Evolutionary conservation across 192 early-diverging fungal species (phyloP).

Genomic region (Cetraspora pellucida): DNA sequence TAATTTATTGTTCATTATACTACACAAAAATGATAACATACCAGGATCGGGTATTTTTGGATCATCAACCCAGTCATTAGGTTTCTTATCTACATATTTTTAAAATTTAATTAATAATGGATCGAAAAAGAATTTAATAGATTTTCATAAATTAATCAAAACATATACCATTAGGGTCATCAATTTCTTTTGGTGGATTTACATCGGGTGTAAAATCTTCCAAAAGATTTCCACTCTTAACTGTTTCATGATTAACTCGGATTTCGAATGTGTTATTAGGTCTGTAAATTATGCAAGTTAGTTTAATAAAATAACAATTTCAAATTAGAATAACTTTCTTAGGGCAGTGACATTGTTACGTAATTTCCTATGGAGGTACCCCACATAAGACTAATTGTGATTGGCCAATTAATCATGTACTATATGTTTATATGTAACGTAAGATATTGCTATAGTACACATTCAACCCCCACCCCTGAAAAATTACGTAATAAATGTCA

Average conservation of each 20-base stretch:
- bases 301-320: not conserved
- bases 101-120: constrained; percentile 26
- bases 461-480: too few species aligned
- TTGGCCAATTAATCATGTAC: too few species aligned
- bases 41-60: constrained; percentile 79
- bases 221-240: constrained; percentile 70
- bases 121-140: constrained; percentile 48
- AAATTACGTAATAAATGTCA: too few species aligned
- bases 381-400: too few species aligned
- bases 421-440: too few species aligned
- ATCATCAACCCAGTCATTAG: constrained; percentile 85
- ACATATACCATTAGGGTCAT: constrained; percentile 61
- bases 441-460: too few species aligned
- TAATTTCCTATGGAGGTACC: too few species aligned
- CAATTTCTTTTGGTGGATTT: constrained; percentile 85
- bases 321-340: not conserved
- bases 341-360: too few species aligned
- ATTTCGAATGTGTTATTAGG: constrained; percentile 83
- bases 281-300: constrained; percentile 27
- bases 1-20: not conserved
- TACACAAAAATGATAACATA: not conserved
- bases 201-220: constrained; percentile 81
- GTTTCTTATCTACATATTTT: constrained; percentile 67
- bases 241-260: constrained; percentile 69
- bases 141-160: constrained; percentile 12